phyloP scores from a whole-genome alignment of 2,329 filamentous ascomycete species.

The Phialophora expanda region DNA sequence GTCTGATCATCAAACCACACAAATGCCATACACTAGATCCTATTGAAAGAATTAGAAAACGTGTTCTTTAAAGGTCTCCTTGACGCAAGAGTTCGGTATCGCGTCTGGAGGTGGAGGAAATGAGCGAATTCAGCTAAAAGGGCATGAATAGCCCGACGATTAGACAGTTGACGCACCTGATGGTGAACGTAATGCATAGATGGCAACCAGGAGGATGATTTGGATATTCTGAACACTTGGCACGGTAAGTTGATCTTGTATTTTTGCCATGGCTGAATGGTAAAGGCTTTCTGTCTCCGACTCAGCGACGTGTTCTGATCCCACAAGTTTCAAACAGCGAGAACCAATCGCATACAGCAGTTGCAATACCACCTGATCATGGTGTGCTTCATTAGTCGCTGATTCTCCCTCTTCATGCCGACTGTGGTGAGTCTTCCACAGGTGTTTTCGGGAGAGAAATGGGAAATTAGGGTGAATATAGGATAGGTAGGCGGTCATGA shows the following conservation, averaged over 20 bases:
- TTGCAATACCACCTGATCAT: constrained; percentile 13
- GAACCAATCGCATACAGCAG: constrained; percentile 26
- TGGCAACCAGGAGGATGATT: constrained; percentile 20
- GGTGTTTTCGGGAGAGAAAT: constrained; percentile 14
- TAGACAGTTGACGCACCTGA: constrained; percentile 13
- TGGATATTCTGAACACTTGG: constrained; percentile 23
- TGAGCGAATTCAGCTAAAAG: background rate
- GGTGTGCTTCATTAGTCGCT: constrained; percentile 1
- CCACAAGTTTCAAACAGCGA: constrained; percentile 24
- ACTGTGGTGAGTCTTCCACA: constrained; percentile 17
- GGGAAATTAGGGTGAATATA: constrained; percentile 25
- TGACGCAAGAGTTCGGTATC: background rate
- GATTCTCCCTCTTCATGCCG: background rate
- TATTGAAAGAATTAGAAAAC: constrained; percentile 1
- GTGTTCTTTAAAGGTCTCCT: background rate
- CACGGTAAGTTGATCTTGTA: constrained; percentile 16
- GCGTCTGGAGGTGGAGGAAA: background rate
- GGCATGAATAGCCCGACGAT: background rate
- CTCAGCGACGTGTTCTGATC: constrained; percentile 12
- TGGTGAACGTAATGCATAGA: constrained; percentile 24
- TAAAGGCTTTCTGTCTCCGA: constrained; percentile 13
- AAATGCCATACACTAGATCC: constrained; percentile 27
- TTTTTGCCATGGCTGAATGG: constrained; percentile 18
- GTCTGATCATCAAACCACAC: constrained; percentile 23
- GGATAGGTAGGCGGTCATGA: constrained; percentile 18